A percentile compares a stretch with the other conserved stretches of the same genome.
Conservation (phyloP, 257 asterid genomes). For the Ballota nigra region DNA sequence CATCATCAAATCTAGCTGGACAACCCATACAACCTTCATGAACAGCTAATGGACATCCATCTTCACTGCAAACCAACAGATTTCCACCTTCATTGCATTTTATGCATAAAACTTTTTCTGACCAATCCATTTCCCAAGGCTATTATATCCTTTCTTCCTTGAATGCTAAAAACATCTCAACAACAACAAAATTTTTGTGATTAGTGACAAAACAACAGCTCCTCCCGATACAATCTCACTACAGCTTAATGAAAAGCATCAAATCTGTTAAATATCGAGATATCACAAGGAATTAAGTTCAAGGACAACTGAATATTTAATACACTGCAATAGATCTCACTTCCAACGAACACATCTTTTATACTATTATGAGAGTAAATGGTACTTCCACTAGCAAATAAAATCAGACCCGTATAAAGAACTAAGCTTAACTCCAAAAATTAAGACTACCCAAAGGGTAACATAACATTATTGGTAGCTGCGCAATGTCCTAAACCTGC, state of each 20-base stretch:
- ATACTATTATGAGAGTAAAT: not conserved
- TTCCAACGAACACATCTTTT: not conserved
- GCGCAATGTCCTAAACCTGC: not conserved
- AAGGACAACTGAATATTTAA: not conserved
- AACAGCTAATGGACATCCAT: conserved; percentile 64
- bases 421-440: not conserved
- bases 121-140: conserved; percentile 44
- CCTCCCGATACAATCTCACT: not conserved
- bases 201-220: not conserved
- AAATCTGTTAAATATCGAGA: conserved; percentile 6
- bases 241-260: conserved; percentile 1
- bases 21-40: conserved; percentile 65
- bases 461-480: not conserved
- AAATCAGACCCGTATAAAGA: not conserved
- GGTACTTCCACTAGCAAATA: not conserved
- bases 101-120: conserved; percentile 50
- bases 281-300: not conserved
- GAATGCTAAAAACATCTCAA: conserved; percentile 10
- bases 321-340: not conserved
- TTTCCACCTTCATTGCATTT: conserved; percentile 63
- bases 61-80: conserved; percentile 59
- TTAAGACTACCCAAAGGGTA: not conserved
- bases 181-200: not conserved
- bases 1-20: conserved; percentile 48
- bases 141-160: not conserved